Percentiles rank a stretch among this genome's conserved stretches.
Evolutionary conservation across 352 stramenopile species (phyloP).

Genomic region (Globisporangium camurandrum): DNA sequence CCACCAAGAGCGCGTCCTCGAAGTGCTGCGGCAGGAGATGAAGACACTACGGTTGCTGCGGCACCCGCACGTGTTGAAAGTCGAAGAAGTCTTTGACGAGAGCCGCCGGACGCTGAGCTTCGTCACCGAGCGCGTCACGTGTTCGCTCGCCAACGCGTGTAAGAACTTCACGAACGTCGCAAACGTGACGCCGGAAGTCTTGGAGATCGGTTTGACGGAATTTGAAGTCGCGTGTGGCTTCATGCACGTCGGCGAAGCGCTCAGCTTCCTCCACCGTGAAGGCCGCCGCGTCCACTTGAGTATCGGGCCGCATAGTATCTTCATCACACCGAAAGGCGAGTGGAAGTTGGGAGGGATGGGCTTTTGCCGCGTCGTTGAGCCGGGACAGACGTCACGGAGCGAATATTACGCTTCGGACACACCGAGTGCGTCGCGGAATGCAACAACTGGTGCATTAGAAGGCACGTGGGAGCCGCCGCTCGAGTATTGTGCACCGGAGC

Average conservation of each 20-base stretch:
- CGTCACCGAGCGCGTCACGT: slow-evolving; percentile 86
- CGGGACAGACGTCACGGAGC: slow-evolving; percentile 69
- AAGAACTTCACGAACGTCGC: slow-evolving; percentile 85
- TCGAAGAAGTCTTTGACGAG: slow-evolving; percentile 88
- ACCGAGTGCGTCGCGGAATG: slow-evolving; percentile 45
- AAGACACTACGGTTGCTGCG: slow-evolving; percentile 81
- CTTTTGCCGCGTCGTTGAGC: slow-evolving; percentile 82
- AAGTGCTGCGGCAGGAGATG: slow-evolving; percentile 85
- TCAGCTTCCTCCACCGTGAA: slow-evolving; percentile 89
- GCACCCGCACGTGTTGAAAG: slow-evolving; percentile 86
- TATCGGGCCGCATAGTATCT: slow-evolving; percentile 81
- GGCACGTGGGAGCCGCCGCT: slow-evolving; percentile 76
- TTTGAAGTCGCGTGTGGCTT: slow-evolving; percentile 85
- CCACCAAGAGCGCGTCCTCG: slow-evolving; percentile 77
- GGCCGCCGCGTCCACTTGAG: slow-evolving; percentile 82
- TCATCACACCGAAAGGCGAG: slow-evolving; percentile 88
- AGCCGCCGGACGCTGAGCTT: slow-evolving; percentile 81
- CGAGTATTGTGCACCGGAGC: slow-evolving; percentile 79
- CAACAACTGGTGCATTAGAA: slow-evolving; percentile 42
- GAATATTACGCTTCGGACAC: slow-evolving; percentile 72
- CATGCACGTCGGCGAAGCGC: slow-evolving; percentile 84
- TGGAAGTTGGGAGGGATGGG: slow-evolving; percentile 90
- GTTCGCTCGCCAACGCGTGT: slow-evolving; percentile 85
- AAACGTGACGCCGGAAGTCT: slow-evolving; percentile 81
- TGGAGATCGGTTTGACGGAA: slow-evolving; percentile 82